phyloP scores from a whole-genome alignment of 306 rosid species.

The Citrullus mucosospermus region DNA sequence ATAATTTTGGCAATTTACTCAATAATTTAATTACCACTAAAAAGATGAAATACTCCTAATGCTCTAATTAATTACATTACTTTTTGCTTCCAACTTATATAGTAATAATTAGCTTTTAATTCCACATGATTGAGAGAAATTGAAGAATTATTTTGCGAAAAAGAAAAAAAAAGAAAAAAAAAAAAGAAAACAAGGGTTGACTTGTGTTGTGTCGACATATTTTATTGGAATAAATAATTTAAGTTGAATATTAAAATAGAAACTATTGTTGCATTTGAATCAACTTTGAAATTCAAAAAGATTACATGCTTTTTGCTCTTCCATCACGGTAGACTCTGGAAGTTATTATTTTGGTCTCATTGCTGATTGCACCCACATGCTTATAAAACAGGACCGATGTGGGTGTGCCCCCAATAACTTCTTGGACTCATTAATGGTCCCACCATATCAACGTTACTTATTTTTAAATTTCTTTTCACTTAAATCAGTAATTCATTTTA shows the following conservation, averaged over 20 bases:
- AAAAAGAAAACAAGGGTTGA: neutral
- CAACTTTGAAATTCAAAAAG: neutral
- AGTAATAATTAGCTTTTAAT: neutral
- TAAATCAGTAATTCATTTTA: neutral
- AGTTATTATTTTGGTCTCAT: neutral
- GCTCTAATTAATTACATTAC: neutral
- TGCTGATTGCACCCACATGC: neutral
- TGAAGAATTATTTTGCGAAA: neutral
- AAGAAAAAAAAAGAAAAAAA: no score
- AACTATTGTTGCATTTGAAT: neutral
- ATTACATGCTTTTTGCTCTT: neutral
- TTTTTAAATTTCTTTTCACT: neutral
- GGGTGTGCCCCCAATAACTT: neutral
- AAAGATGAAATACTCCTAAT: no score
- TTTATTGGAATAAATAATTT: neutral
- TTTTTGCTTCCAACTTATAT: neutral
- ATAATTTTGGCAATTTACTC: no score
- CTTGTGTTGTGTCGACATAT: neutral
- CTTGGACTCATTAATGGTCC: neutral
- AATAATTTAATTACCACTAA: no score
- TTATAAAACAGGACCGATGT: neutral
- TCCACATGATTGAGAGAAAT: neutral
- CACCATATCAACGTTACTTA: neutral
- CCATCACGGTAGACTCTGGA: neutral
- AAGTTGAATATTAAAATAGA: neutral